Evolutionary conservation across 192 early-diverging fungal genomes (phyloP).

Genomic region (Diversispora epigaea): DNA sequence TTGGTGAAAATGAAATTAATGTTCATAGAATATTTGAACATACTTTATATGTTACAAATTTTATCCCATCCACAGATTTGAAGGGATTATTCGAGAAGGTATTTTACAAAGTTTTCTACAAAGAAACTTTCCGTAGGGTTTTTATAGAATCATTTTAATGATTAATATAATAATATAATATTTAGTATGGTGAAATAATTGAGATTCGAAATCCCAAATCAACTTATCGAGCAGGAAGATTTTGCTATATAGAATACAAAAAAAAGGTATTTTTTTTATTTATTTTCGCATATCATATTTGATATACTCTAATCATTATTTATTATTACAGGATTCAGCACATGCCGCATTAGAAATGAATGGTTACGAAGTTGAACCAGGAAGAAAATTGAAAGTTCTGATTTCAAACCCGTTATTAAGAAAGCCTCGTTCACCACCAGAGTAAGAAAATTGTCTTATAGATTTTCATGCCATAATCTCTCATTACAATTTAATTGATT

Average conservation of each 20-base stretch:
- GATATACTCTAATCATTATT: not conserved
- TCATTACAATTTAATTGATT: not conserved
- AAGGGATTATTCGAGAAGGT: constrained; percentile 15
- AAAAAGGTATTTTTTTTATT: not conserved
- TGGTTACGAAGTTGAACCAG: constrained; percentile 2
- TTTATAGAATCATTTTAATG: not conserved
- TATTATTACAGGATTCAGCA: not conserved
- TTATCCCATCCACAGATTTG: not conserved
- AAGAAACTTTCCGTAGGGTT: too few species aligned
- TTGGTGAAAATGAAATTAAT: constrained; percentile 16
- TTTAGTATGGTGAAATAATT: constrained; percentile 22
- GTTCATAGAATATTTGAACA: constrained; percentile 1
- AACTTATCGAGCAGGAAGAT: not conserved
- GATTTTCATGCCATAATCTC: not conserved
- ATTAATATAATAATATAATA: not conserved
- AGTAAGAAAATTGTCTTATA: not conserved
- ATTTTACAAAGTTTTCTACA: not conserved
- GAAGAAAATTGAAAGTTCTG: constrained; percentile 1
- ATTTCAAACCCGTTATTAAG: constrained; percentile 17
- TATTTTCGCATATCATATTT: not conserved
- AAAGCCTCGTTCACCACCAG: constrained; percentile 8
- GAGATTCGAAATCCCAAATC: not conserved
- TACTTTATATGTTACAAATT: constrained; percentile 19
- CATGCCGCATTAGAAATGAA: constrained; percentile 12
- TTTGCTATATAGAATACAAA: constrained; percentile 21